Evolutionary conservation across 352 stramenopile genomes (phyloP), one percentile per base, ranked within the genome.

Genomic region (Pythium guiyangense): DNA sequence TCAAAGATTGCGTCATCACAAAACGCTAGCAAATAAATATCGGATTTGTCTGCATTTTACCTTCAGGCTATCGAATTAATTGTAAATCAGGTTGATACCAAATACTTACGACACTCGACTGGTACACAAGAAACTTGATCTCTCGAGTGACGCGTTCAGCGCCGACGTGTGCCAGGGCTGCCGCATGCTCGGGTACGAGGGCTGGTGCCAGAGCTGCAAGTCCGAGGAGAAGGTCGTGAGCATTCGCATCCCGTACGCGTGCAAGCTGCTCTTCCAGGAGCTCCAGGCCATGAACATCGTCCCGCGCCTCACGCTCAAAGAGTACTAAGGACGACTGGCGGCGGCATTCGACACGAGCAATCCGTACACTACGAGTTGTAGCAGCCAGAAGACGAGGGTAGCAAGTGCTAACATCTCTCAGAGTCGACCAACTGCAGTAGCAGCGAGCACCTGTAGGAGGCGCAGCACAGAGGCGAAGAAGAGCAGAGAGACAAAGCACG

Each of bases 281-380:
- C 83, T 99, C 29, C 94, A 99, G 66, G 96, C 94, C 35, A 99
- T 99, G 98, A 99, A 99, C 81, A 98, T 99, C 50, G 84, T 99
- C 42, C 97, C 97, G 25, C 88, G 96, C 64, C 69, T 99, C 47
- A 98, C 89, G 56, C 84, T 99, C 31, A 92, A 98, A 66, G 96
- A 99, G 63, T 91, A 88, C 60, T 91, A 86, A 68, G 35, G 22
- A 34, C 12, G 47, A n/a, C n/a, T n/a, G n/a, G n/a, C n/a, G n/a
- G n/a, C n/a, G n/a, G n/a, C n/a, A n/a, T n/a, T n/a, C n/a, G n/a
- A n/a, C n/a, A n/a, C n/a, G n/a, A 43, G 37, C 4, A 43, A 9
- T 4, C 11, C 11, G 37, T 43, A 43, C 17, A 43, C 37, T n/a
- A n/a, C 37, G 17, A 43, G 17, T 3, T 17, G 11, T 15, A n/a